Evolutionary conservation across 257 asterid genomes (phyloP).

Genomic region (Haberlea rhodopensis): DNA sequence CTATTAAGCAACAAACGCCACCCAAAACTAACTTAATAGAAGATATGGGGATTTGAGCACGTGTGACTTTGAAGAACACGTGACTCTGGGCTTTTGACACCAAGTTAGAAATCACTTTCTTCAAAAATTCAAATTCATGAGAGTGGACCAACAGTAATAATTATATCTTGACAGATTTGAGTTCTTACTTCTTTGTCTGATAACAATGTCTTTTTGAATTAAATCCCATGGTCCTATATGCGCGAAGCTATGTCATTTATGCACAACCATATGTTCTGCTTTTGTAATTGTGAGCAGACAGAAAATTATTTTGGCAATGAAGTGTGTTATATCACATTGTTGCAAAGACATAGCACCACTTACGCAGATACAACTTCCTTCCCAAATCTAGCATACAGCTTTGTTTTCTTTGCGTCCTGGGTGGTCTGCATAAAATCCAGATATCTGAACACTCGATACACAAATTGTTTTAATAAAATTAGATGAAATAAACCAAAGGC

Average conservation of each 20-base stretch:
- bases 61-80: too few species aligned
- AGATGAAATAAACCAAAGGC: slow-evolving; percentile 1
- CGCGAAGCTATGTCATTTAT: too few species aligned
- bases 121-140: too few species aligned
- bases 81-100: too few species aligned
- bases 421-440: slow-evolving; percentile 56
- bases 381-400: slow-evolving; percentile 73
- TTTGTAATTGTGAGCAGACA: not conserved
- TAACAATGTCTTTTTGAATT: too few species aligned
- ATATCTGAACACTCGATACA: slow-evolving; percentile 19
- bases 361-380: slow-evolving; percentile 94
- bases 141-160: too few species aligned
- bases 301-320: not conserved
- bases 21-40: not conserved
- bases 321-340: not conserved
- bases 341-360: slow-evolving; percentile 36
- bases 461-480: slow-evolving; percentile 10
- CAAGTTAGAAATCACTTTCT: too few species aligned
- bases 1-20: not conserved
- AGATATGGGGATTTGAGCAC: too few species aligned
- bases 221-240: too few species aligned
- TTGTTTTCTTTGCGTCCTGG: slow-evolving; percentile 75
- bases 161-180: too few species aligned
- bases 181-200: too few species aligned
- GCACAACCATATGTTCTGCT: not conserved